Evolutionary conservation across 768 basidiomycete species (phyloP), one percentile per base, ranked within the genome.

Genomic region (Phylloporus arenicola): DNA sequence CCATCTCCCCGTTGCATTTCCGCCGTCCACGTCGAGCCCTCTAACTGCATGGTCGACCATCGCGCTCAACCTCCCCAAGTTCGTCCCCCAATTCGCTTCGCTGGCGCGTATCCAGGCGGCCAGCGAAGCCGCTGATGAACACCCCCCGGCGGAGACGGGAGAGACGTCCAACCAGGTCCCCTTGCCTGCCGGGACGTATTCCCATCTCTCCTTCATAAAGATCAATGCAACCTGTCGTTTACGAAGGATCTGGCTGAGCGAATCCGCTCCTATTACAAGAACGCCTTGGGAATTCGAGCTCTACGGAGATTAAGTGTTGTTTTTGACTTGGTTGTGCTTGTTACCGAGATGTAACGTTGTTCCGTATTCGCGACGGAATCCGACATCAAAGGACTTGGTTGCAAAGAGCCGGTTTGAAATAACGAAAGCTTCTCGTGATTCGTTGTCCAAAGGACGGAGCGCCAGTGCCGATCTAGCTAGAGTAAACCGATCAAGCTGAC

Each of bases 161-260:
- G 50, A 42, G 35, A 13, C 46, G 29, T 57, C 61, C 33, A 19
- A 53, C 52, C 58, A 56, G 53, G 49, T 56, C 45, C 46, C 56
- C 55, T 64, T 59, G 37, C 86, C 87, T 19, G 71, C 68, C 52
- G 80, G 80, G 43, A 68, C 68, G 42, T 86, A 81, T 62, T 80
- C 84, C 0, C 80, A 86, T 70, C 73, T 84, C 41, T 75, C 80
- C n/a, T 86, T 81, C 58, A 72, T 90, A 57, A 85, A 83, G 63
- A 76, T 91, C 40, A 84, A 88, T 62, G 86, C 87, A 19, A 87
- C 78, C 33, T 91, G 88, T 68, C 78, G 88, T 33, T 67, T 91
- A 57, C 72, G 84, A 54, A 73, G 88, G 61, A 79, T 91, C 25
- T 91, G 88, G 88, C 79, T 89, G 64, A 79, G 76, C 55, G 78